Evolutionary conservation across 768 basidiomycete genomes (phyloP).

Genomic region (Auricularia sp.): DNA sequence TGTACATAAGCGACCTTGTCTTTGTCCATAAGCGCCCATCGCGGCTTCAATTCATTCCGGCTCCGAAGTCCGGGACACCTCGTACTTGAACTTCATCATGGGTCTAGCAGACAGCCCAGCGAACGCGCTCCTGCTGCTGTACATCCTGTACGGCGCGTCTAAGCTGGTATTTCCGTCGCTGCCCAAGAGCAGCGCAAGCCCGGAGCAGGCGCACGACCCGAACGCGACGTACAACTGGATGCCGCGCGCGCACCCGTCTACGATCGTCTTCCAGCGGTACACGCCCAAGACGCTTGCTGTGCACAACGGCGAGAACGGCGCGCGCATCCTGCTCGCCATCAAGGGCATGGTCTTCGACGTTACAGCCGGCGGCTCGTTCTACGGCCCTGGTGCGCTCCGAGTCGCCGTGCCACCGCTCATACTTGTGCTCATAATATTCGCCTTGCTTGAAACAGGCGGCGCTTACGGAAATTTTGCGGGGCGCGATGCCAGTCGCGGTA

Average conservation of each 20-base stretch:
- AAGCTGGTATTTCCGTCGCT: constrained; percentile 62
- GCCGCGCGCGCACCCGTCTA: constrained; percentile 72
- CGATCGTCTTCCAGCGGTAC: constrained; percentile 66
- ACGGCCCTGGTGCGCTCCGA: constrained; percentile 72
- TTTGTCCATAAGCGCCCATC: too few relatives aligned
- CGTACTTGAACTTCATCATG: constrained; percentile 13
- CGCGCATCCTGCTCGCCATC: constrained; percentile 79
- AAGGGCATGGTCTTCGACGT: constrained; percentile 89
- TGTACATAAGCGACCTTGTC: too few relatives aligned
- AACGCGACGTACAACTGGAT: constrained; percentile 86
- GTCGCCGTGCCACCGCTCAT: background rate
- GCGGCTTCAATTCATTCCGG: too few relatives aligned
- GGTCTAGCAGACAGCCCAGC: constrained; percentile 53
- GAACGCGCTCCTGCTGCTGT: constrained; percentile 68
- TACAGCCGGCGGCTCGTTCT: constrained; percentile 79
- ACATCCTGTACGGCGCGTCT: constrained; percentile 70
- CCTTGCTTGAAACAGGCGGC: constrained; percentile 47
- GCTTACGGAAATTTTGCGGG: constrained; percentile 99
- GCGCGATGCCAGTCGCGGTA: constrained; percentile 87
- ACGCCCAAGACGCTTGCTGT: constrained; percentile 66
- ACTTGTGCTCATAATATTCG: background rate
- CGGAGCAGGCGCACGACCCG: constrained; percentile 55
- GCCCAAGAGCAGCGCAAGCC: constrained; percentile 23
- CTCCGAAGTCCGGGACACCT: background rate
- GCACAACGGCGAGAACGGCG: constrained; percentile 54